Conservation (phyloP, 805 yeast genomes). For the Saccharomycopsis vini region DNA sequence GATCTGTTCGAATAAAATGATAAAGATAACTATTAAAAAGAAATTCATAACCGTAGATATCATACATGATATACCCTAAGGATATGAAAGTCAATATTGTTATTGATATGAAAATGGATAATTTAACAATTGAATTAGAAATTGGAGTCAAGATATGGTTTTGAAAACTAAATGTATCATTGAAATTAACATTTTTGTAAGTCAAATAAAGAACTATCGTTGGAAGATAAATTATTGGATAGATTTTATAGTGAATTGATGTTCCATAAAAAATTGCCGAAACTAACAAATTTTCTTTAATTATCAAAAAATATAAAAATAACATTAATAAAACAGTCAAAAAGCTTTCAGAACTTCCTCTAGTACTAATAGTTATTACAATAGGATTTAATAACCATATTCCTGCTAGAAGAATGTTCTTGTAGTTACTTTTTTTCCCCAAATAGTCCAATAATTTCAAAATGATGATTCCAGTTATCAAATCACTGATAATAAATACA, state of each 20-base stretch:
- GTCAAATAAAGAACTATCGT: constrained; percentile 40
- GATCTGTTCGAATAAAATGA: constrained; percentile 79
- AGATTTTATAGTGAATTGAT: constrained; percentile 82
- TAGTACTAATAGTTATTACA: constrained; percentile 85
- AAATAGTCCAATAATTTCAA: constrained; percentile 30
- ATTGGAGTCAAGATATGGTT: not conserved
- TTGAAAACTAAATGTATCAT: not conserved
- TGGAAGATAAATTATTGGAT: constrained; percentile 85
- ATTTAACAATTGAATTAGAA: not conserved
- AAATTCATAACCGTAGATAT: constrained; percentile 64
- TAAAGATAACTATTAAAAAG: constrained; percentile 71
- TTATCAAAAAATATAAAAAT: constrained; percentile 40
- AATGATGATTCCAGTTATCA: constrained; percentile 67
- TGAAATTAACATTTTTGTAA: not conserved
- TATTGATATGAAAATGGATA: not conserved
- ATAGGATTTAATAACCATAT: constrained; percentile 91
- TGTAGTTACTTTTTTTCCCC: constrained; percentile 22
- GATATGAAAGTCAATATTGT: constrained; percentile 23
- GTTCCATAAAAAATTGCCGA: constrained; percentile 56
- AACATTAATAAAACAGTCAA: constrained; percentile 68
- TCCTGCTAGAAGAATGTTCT: constrained; percentile 38
- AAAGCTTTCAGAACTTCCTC: constrained; percentile 91
- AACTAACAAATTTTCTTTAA: constrained; percentile 27
- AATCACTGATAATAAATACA: constrained; percentile 67
- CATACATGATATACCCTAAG: constrained; percentile 54